Base-by-base conservation (phyloP, 2,329 filamentous ascomycete genomes). In the Sporothrix mexicana region DNA sequence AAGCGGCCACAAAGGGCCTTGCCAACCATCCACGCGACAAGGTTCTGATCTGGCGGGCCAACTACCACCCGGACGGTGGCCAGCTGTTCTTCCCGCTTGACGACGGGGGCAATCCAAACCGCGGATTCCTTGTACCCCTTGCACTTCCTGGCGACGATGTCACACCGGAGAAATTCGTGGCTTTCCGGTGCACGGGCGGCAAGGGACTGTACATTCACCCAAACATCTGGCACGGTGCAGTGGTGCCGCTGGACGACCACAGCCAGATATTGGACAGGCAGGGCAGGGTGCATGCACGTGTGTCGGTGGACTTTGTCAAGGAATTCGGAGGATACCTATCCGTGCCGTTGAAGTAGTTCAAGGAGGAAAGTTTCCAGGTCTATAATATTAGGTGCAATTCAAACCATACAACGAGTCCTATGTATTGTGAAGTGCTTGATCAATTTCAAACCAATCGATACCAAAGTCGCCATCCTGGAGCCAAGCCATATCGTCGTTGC, bases 161-260 rank as follows among this genome's bases (percentile, higher is more conserved):
- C 12, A 68, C 64, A 3, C 64, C 64, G 1, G 45, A 53, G 3
- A 68, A 53, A 6, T 68, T 72, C 41, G 45, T 68, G n/a, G 64
- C 64, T 3, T 68, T 68, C 47, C 64, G 64, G 13, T 51, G 64
- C 9, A 36, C 15, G 41, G 45, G 45, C 4, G 49, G 64, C 47
- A 68, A 68, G 23, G 64, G 64, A 0, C 49, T 68, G 9, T 68
- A 68, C 64, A 68, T 68, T 23, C 64, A 68, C 17, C 64, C 64
- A n/a, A 68, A 68, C 49, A 68, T 68, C 45, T 68, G 64, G 64
- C 64, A 68, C 47, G 64, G 64, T 1, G 64, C 64, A 8, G 64
- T 68, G 23, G 64, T 68, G 1, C 64, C 64, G 8, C 12, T 51
- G 45, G 64, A 68, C 8, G 64, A 68, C 64, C 64, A 68, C 25